Evolutionary conservation across 2,329 filamentous ascomycete species (phyloP), one percentile per base, ranked within the genome.

Genomic region (Botrytis pseudocinerea): DNA sequence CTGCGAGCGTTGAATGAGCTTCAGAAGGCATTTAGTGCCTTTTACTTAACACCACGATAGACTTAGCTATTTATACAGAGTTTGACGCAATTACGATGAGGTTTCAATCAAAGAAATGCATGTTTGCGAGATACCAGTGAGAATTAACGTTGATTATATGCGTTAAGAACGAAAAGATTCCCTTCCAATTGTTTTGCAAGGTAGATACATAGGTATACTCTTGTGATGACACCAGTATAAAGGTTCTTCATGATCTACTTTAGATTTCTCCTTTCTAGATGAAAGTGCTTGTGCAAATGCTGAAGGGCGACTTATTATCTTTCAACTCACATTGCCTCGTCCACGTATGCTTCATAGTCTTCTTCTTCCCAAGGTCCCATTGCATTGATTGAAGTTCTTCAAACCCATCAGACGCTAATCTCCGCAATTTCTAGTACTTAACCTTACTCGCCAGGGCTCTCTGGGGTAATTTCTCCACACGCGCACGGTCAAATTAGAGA

Each of bases 51-150:
- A 44, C 48, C 25, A 69, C 1, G 9, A 57, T 69, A 69, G 65
- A 69, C 25, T 51, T 69, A 54, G 35, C 64, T 68, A 57, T 7
- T 32, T 69, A 64, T 64, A 64, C 46, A 57, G n/a, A 69, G 10
- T 25, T 57, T 48, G 44, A 28, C 28, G 57, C 35, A n/a, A n/a
- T 2, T 69, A 42, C 35, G 12, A 69, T 22, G 35, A 57, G 18
- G n/a, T 32, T 69, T 32, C 22, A n/a, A 28, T 48, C 6, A 48
- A 25, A 35, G 38, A 48, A 12, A 65, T 25, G 2, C 9, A 16
- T 16, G 18, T 48, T 38, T 65, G 18, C 7, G 10, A 44, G 22
- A 18, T 20, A 51, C 6, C 4, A 57, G n/a, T 63, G 25, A 63
- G 35, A 28, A n/a, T 4, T 12, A 4, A 28, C 25, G 2, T 10